Base-by-base conservation (phyloP, 108 stramenopile genomes). In the Chaetoceros tenuissimus region DNA sequence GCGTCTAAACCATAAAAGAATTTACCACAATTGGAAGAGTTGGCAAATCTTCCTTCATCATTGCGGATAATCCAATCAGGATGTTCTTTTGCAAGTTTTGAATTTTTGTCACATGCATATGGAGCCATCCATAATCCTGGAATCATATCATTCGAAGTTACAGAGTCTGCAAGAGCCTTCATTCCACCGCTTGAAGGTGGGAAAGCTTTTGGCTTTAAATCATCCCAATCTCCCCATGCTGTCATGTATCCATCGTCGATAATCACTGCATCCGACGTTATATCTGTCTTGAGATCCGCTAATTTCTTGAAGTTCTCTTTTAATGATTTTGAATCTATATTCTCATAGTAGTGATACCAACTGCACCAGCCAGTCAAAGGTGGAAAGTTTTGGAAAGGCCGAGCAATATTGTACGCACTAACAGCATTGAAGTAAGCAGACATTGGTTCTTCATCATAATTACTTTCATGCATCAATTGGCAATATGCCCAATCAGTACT, bases 211-310 rank as follows among this genome's bases (percentile, higher is more conserved):
- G 84, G 84, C 57, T 96, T 91, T 48, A 94, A 62, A 2, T 76
- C 75, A 52, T 79, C 72, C 95, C 95, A 96, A 63, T 94, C 95
- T 27, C 95, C 95, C 95, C 95, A 96, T 7, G 92, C 80, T 46
- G 79, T 89, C 89, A 94, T 94, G 65, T 96, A 96, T 3, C 95
- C 95, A 67, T 96, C 92, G 62, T 96, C 95, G 24, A 96, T 85
- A 0, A 94, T 73, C 24, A 81, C 80, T 8, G 89, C 77, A 61
- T 93, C 87, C 46, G 85, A 85, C 1, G 84, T 82, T 28, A 89
- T 72, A 20, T 60, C 63, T 18, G 47, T 73, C 49, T 80, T 63
- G 30, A 86, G 59, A 3, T 67, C 70, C 18, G 75, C 63, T 50
- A 96, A 61, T 28, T 68, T 73, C 18, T 60, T 56, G 63, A 89